Conservation (phyloP, 2,329 filamentous ascomycete genomes). For the Fonsecaea multimorphosa region DNA sequence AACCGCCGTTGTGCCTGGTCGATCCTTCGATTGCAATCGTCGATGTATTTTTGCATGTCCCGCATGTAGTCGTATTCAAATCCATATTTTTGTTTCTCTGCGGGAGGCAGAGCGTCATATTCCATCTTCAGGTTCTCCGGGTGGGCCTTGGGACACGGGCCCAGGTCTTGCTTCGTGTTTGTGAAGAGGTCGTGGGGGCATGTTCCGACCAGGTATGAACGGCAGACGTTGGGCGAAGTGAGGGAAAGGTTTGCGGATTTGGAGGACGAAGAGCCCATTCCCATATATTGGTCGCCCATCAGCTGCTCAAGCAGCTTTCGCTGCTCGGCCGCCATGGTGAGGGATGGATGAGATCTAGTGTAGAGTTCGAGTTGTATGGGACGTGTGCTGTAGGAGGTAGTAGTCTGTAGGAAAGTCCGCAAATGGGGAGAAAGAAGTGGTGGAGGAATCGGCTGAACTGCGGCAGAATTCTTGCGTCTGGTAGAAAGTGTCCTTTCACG, state of each 20-base stretch:
- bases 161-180: conserved; percentile 98
- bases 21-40: conserved; percentile 93
- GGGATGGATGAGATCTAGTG: neutral
- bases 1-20: conserved; percentile 85
- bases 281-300: conserved; percentile 79
- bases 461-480: conserved; percentile 6
- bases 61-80: conserved; percentile 98
- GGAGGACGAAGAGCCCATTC: conserved; percentile 69
- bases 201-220: conserved; percentile 89
- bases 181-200: conserved; percentile 99
- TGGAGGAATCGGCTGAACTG: conserved; percentile 23
- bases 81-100: conserved; percentile 77
- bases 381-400: neutral
- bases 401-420: conserved; percentile 16
- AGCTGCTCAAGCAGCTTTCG: conserved; percentile 97
- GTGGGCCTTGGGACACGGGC: conserved; percentile 85
- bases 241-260: conserved; percentile 83
- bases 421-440: conserved; percentile 29
- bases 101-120: conserved; percentile 75
- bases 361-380: neutral
- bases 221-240: conserved; percentile 91
- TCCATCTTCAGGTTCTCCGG: conserved; percentile 86
- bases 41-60: conserved; percentile 95
- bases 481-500: conserved; percentile 28
- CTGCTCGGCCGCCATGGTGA: conserved; percentile 89